phyloP scores from a whole-genome alignment of 2,329 filamentous ascomycete species.

The Hymenoscyphus salicellus region DNA sequence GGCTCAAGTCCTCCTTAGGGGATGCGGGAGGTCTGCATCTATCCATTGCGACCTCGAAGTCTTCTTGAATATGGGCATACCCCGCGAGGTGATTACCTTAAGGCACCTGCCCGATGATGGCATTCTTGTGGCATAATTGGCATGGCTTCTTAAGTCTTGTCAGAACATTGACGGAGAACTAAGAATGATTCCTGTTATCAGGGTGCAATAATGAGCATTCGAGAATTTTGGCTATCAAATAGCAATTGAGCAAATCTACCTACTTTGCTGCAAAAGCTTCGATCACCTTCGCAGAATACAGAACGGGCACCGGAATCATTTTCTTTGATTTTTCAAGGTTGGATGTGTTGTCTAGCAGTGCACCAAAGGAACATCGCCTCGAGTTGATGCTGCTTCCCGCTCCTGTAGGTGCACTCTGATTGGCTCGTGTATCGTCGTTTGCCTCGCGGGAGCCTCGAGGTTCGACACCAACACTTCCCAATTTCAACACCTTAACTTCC shows the following conservation, averaged over 20 bases:
- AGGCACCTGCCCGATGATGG: too few relatives aligned
- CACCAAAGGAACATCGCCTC: background rate
- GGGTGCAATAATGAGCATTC: too few relatives aligned
- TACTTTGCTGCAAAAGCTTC: too few relatives aligned
- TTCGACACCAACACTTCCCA: background rate
- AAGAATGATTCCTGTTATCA: too few relatives aligned
- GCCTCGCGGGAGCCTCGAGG: background rate
- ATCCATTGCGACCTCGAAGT: background rate
- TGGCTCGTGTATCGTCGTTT: background rate
- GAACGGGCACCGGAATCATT: background rate
- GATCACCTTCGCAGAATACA: too few relatives aligned
- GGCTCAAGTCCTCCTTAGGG: too few relatives aligned
- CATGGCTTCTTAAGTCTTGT: too few relatives aligned
- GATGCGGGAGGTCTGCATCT: background rate
- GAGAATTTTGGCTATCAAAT: too few relatives aligned
- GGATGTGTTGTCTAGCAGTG: background rate
- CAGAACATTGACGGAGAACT: too few relatives aligned
- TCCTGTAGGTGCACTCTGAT: background rate
- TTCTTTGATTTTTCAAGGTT: background rate
- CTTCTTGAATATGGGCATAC: background rate
- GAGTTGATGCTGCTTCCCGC: background rate
- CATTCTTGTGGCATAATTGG: too few relatives aligned
- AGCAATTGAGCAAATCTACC: too few relatives aligned
- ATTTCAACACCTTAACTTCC: background rate
- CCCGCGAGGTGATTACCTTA: background rate